phyloP scores from a whole-genome alignment of 495 filamentous ascomycete genomes.

The Penicillium herquei region DNA sequence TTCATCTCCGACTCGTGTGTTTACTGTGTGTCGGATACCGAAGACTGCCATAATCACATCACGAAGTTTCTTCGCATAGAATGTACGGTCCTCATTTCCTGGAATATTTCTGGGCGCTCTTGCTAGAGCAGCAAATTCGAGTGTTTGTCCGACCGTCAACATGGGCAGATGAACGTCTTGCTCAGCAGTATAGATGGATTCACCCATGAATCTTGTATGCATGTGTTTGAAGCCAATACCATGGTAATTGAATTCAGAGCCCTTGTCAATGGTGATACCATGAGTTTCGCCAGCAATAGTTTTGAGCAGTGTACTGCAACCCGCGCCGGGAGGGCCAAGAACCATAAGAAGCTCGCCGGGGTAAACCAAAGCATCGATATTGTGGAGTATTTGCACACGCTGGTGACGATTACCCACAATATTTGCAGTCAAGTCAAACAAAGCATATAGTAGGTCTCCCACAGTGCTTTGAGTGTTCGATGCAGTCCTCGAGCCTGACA shows the following conservation, averaged over 20 bases:
- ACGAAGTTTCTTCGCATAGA: conserved; percentile 63
- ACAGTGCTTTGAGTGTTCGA: conserved; percentile 76
- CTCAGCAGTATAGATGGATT: conserved; percentile 58
- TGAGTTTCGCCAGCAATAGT: conserved; percentile 66
- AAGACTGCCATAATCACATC: conserved; percentile 79
- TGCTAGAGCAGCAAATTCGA: conserved; percentile 55
- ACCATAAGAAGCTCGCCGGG: conserved; percentile 76
- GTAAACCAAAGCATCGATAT: conserved; percentile 71
- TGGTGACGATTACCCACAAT: background rate
- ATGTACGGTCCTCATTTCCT: conserved; percentile 34
- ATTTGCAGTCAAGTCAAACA: conserved; percentile 14
- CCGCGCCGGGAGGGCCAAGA: conserved; percentile 65
- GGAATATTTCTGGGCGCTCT: conserved; percentile 29
- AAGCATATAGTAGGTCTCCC: conserved; percentile 65
- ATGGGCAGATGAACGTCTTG: conserved; percentile 61
- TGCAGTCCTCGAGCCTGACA: conserved; percentile 68
- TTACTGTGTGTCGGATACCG: conserved; percentile 69
- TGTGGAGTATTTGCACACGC: conserved; percentile 54
- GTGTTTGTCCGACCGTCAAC: conserved; percentile 59
- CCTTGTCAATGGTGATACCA: conserved; percentile 57
- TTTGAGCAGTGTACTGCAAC: conserved; percentile 71
- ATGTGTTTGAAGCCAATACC: conserved; percentile 55
- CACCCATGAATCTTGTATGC: conserved; percentile 60
- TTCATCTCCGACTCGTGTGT: conserved; percentile 78
- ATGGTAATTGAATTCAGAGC: conserved; percentile 61